phyloP scores from a whole-genome alignment of 1,284 basidiomycete species.

The Trametes versicolor region DNA sequence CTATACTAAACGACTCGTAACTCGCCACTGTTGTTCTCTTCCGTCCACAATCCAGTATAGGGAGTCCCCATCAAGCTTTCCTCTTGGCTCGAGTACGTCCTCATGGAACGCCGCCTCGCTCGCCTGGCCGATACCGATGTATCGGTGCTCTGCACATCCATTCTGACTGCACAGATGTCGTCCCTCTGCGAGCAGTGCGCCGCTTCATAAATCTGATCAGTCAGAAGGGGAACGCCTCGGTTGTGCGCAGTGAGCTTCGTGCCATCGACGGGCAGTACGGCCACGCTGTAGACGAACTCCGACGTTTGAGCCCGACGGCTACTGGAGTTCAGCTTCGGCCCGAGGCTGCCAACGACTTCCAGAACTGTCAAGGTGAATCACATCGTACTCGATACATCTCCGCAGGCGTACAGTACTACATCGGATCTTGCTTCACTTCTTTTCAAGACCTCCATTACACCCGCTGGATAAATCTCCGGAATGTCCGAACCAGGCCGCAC shows the following conservation, averaged over 20 bases:
- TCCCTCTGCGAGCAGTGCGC: neutral
- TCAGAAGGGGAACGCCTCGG: neutral
- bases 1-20: no score
- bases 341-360: neutral
- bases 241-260: neutral
- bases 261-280: neutral
- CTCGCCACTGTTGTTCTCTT: no score
- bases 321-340: no score
- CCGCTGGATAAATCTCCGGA: conserved; percentile 11
- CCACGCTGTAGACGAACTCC: neutral
- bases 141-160: neutral
- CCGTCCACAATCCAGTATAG: neutral
- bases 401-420: conserved; percentile 29
- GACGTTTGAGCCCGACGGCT: no score
- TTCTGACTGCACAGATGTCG: neutral
- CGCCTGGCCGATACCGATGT: neutral
- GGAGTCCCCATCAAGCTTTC: neutral
- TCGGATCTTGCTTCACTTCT: conserved; percentile 21
- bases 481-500: conserved; percentile 16
- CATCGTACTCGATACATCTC: conserved; percentile 29
- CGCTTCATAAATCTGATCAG: neutral
- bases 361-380: neutral
- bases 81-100: neutral
- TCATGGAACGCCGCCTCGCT: neutral
- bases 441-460: conserved; percentile 20